Evolutionary conservation across 2,329 filamentous ascomycete species (phyloP).

Genomic region (Elsinoe fawcettii): DNA sequence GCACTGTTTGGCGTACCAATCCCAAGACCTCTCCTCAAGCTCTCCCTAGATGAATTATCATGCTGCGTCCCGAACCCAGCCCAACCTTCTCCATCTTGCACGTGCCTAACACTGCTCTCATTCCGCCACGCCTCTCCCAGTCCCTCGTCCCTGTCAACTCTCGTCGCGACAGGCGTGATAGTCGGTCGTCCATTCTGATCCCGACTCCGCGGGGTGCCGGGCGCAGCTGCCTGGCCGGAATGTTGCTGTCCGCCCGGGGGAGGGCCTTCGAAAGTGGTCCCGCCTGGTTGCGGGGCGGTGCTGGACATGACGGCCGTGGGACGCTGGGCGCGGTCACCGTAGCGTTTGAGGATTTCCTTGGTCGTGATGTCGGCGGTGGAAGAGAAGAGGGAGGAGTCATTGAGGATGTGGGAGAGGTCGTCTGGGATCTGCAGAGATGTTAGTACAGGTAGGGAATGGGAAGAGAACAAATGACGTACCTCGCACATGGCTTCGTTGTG

Average conservation of each 20-base stretch:
- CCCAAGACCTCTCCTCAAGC: conserved; percentile 23
- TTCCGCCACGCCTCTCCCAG: conserved; percentile 64
- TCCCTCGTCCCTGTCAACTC: conserved; percentile 81
- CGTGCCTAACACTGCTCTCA: conserved; percentile 74
- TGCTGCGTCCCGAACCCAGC: conserved; percentile 24
- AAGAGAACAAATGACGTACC: conserved; percentile 51
- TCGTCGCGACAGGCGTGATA: conserved; percentile 50
- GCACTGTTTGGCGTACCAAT: conserved; percentile 12
- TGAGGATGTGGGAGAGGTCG: conserved; percentile 77
- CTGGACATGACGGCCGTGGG: conserved; percentile 38
- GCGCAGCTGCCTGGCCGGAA: conserved; percentile 18
- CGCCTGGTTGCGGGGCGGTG: conserved; percentile 23
- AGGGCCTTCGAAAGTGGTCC: conserved; percentile 16
- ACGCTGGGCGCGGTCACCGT: conserved; percentile 69
- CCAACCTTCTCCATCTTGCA: conserved; percentile 32
- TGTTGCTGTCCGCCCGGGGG: conserved; percentile 26
- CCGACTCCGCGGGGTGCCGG: conserved; percentile 20
- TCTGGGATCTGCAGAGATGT: conserved; percentile 66
- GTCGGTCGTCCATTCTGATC: conserved; percentile 30
- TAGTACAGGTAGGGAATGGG: conserved; percentile 18
- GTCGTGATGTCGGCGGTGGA: conserved; percentile 81
- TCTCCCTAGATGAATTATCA: conserved; percentile 24
- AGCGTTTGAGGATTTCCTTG: conserved; percentile 92
- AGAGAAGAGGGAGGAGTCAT: conserved; percentile 74
- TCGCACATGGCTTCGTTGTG: conserved; percentile 96